These are phyloP conservation scores for Volutella citrinella DNA, from an alignment of 2,329 filamentous ascomycete species.

Conservation along the genomic window DNA sequence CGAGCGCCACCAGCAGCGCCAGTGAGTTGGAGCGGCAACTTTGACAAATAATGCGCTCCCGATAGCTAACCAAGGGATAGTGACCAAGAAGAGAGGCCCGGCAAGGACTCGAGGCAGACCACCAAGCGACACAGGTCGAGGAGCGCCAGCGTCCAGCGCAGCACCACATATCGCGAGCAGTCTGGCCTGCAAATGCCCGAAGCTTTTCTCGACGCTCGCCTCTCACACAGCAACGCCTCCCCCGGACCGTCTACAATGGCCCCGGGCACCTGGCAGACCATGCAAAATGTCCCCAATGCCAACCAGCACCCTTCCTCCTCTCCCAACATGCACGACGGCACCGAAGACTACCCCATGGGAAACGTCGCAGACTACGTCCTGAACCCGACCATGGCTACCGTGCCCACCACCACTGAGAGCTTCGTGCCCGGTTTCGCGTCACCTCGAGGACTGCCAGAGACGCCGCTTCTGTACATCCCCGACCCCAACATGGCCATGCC, in stretches of 20 bases:
- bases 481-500: constrained; percentile 15
- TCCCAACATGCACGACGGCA: constrained; percentile 13
- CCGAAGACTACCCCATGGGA: constrained; percentile 18
- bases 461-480: constrained; percentile 22
- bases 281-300: constrained; percentile 8
- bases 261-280: constrained; percentile 20
- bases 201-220: constrained; percentile 9
- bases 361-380: constrained; percentile 20
- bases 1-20: constrained; percentile 49
- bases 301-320: constrained; percentile 11
- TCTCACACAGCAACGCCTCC: constrained; percentile 9
- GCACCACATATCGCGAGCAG: constrained; percentile 11
- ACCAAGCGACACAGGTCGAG: constrained; percentile 14
- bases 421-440: constrained; percentile 17
- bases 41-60: no score
- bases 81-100: constrained; percentile 16
- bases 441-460: constrained; percentile 20
- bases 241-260: constrained; percentile 11
- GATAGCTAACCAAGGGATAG: no score
- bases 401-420: constrained; percentile 14
- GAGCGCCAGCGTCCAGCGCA: constrained; percentile 14
- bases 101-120: constrained; percentile 5
- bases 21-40: no score
- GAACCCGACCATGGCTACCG: constrained; percentile 10
- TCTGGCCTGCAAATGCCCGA: constrained; percentile 19